phyloP scores from a whole-genome alignment of 1,284 basidiomycete genomes.

The Nidula niveotomentosa region DNA sequence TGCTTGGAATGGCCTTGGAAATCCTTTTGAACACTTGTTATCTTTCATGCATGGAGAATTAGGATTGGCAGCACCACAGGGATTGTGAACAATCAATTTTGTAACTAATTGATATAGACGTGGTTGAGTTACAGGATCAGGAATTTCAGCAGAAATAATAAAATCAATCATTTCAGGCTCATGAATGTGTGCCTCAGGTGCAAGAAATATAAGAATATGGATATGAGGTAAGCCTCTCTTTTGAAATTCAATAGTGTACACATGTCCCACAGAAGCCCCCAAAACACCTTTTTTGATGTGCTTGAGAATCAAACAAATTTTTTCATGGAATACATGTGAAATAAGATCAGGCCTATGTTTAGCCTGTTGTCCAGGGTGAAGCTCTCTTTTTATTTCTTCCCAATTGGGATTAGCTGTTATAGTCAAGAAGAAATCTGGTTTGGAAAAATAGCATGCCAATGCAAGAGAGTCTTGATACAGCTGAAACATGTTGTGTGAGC shows the following conservation, averaged over 20 bases:
- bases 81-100: slow-evolving; percentile 28
- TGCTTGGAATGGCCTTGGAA: slow-evolving; percentile 26
- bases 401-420: slow-evolving; percentile 45
- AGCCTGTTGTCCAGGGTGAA: slow-evolving; percentile 30
- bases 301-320: slow-evolving; percentile 27
- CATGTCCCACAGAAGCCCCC: slow-evolving; percentile 22
- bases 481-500: slow-evolving; percentile 38
- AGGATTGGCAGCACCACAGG: background rate
- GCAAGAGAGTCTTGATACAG: slow-evolving; percentile 43
- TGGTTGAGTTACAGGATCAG: slow-evolving; percentile 28
- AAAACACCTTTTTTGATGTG: slow-evolving; percentile 30
- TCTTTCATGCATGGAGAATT: slow-evolving; percentile 26
- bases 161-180: slow-evolving; percentile 32
- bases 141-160: slow-evolving; percentile 34
- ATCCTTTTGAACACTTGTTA: slow-evolving; percentile 30
- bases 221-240: slow-evolving; percentile 43
- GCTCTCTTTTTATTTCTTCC: slow-evolving; percentile 33
- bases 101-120: slow-evolving; percentile 38
- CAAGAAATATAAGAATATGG: slow-evolving; percentile 38
- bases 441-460: slow-evolving; percentile 25
- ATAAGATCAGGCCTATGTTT: slow-evolving; percentile 42
- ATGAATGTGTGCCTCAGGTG: slow-evolving; percentile 18
- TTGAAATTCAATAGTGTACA: slow-evolving; percentile 42
- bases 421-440: slow-evolving; percentile 43
- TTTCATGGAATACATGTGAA: slow-evolving; percentile 35